Base-by-base conservation (phyloP, 1,284 basidiomycete species). In the Moesziomyces parantarcticus region DNA sequence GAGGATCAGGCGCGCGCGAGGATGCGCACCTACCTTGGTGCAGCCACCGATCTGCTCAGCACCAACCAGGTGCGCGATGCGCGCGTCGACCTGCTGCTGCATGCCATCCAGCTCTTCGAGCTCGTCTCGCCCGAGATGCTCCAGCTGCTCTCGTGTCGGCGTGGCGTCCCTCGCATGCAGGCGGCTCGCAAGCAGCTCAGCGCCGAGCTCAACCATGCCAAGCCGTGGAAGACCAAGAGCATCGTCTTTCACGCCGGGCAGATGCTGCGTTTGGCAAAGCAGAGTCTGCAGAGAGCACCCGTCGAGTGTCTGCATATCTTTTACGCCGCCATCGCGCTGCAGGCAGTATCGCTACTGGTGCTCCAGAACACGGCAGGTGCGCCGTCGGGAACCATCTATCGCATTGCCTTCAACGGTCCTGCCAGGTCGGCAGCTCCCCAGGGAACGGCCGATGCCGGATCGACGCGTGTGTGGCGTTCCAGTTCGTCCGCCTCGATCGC, bases 291-390 rank as follows among this genome's bases (percentile, higher is more conserved):
- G 29, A 18, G 54, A 18, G 51, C 53, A 8, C 60, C 60, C 3
- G 54, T 48, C 14, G 60, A 63, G 44, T 57, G 60, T 32, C 23
- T 63, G 21, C 48, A 56, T 40, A 52, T 63, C 43, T 63, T 63
- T 14, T 63, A 63, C 32, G 60, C 54, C 22, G 53, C 53, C 21
- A 36, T 57, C 18, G 49, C 50, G 5, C 32, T 61, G 22, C 59
- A 61, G 13, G 52, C 59, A 3, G 59, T 61, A 5, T 61, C 59
- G 11, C 20, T 46, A 23, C 48, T 61, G 5, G 52, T 55, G 9
- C 26, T 61, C 23, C 47, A 50, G 36, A 34, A 40, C 20, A 29
- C 53, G 20, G 46, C 45, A 6, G 45, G 44, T 7, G 58, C 41
- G 10, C 32, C 46, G 3, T 32, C 39, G 1, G 46, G 22, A 20